These are phyloP conservation scores for Cryptococcus jaspeensis DNA, from an alignment of 1,284 basidiomycete species.

Conservation along the genomic window DNA sequence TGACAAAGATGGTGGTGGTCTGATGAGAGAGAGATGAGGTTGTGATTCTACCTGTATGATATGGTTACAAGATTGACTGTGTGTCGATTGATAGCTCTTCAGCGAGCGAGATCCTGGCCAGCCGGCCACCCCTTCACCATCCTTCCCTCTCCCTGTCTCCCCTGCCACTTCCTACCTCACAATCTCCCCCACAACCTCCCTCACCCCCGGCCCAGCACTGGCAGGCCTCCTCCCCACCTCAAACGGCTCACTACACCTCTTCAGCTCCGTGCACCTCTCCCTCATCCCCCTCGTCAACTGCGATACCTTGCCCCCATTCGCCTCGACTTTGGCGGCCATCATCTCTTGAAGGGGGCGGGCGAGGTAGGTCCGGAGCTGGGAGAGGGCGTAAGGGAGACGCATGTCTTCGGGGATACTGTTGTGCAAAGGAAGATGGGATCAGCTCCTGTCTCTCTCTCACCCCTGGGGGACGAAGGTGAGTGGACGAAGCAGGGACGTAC, in stretches of 20 bases:
- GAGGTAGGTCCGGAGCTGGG: slow-evolving; percentile 22
- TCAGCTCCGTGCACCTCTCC: slow-evolving; percentile 28
- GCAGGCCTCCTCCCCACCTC: slow-evolving; percentile 16
- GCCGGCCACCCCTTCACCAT: no score
- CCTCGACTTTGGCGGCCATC: slow-evolving; percentile 14
- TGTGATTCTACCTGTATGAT: no score
- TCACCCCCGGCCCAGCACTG: not conserved
- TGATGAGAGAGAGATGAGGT: no score
- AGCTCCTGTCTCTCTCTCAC: no score
- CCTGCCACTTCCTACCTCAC: no score
- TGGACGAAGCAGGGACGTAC: slow-evolving; percentile 15
- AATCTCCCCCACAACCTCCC: no score
- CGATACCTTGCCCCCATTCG: slow-evolving; percentile 24
- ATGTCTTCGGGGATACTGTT: slow-evolving; percentile 33
- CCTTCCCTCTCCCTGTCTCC: no score
- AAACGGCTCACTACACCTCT: slow-evolving; percentile 18
- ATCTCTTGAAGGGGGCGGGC: slow-evolving; percentile 27
- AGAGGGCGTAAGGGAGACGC: slow-evolving; percentile 19
- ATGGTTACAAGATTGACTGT: no score
- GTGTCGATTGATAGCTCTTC: no score
- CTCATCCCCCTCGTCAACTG: slow-evolving; percentile 14
- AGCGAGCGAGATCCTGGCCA: no score
- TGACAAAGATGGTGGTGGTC: no score
- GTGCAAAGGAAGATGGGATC: not conserved
- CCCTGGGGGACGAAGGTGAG: no score